phyloP scores from a whole-genome alignment of 352 stramenopile genomes.

The Globisporangium cederbergense region DNA sequence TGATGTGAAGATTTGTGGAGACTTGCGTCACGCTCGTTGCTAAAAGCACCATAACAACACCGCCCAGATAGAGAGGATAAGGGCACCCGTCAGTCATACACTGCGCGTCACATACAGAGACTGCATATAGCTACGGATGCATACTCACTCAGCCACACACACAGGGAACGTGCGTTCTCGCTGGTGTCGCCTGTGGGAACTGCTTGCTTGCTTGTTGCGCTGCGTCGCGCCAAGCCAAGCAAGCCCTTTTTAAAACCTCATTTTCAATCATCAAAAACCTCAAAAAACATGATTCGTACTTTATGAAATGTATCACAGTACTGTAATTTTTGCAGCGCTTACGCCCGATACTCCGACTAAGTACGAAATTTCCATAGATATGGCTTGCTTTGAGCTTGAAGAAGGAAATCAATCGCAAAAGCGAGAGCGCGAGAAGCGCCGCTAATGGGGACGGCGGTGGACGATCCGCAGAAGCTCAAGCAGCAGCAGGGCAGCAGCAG shows the following conservation, averaged over 20 bases:
- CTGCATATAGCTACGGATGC: not conserved
- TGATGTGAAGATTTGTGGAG: slow-evolving; percentile 11
- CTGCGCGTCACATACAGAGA: not conserved
- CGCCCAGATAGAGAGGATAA: not conserved
- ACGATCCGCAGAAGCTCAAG: slow-evolving; percentile 5
- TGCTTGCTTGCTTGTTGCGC: slow-evolving; percentile 1
- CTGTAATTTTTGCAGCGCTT: not conserved
- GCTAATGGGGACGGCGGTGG: slow-evolving; percentile 8
- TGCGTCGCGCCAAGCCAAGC: not conserved
- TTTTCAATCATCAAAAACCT: not conserved
- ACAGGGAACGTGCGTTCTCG: not conserved
- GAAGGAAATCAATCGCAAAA: not conserved
- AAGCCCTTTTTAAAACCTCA: not conserved
- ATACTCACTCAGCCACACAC: not conserved
- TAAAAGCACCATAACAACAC: not conserved
- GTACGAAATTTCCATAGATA: slow-evolving; percentile 10
- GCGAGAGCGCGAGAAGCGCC: not conserved
- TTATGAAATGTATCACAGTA: not conserved
- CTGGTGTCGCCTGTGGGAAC: not conserved
- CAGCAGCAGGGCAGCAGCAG: slow-evolving; percentile 1
- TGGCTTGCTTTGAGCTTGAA: slow-evolving; percentile 9
- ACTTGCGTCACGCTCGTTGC: not conserved
- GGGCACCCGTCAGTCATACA: not conserved
- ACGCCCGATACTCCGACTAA: not conserved
- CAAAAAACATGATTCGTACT: not conserved